Base-by-base conservation (phyloP, 2,329 filamentous ascomycete genomes). In the Achaetomium macrosporum region DNA sequence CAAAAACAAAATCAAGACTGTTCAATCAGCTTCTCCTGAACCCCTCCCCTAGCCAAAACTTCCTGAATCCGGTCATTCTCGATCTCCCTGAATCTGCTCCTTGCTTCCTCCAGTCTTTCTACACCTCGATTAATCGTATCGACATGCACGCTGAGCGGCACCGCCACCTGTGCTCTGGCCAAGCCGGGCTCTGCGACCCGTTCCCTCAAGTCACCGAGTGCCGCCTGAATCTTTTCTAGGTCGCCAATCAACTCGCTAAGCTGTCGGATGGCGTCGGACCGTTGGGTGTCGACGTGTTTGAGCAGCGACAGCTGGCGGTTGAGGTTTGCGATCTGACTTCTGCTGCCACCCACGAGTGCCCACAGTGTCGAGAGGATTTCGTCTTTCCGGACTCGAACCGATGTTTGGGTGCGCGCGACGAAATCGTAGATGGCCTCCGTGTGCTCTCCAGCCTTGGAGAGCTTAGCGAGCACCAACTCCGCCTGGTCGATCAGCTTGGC, bases 101-200 rank as follows among this genome's bases (percentile, higher is more conserved):
- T 75, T 43, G 84, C 82, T 19, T 72, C 69, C 65, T 88, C 83
- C 55, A 93, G 70, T 57, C 88, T 75, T 67, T 90, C 85, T 1
- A 91, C 81, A 0, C 86, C 85, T 45, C 81, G 73, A 53, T 86
- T 76, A 56, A 93, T 90, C 51, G 82, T 84, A 59, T 89, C 83
- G 39, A 93, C 83, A 64, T 93, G 87, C 40, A 89, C 83, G 47
- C 78, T 77, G 5, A 93, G 71, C 2, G 87, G 86, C 10, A 89
- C 74, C 29, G 74, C 71, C 3, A 69, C 67, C 33, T 51, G 55
- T 3, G 62, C 66, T 17, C 62, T 61, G 11, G 83, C 62, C 10
- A 85, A 66, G 58, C 83, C 83, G 0, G 88, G 86, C 51, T 79
- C 77, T 0, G 81, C 82, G 10, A 91, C 85, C 6, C 84, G 73